These are phyloP conservation scores for Fusarium neocosmosporiellum DNA, from an alignment of 2,329 filamentous ascomycete genomes.

Conservation along the genomic window DNA sequence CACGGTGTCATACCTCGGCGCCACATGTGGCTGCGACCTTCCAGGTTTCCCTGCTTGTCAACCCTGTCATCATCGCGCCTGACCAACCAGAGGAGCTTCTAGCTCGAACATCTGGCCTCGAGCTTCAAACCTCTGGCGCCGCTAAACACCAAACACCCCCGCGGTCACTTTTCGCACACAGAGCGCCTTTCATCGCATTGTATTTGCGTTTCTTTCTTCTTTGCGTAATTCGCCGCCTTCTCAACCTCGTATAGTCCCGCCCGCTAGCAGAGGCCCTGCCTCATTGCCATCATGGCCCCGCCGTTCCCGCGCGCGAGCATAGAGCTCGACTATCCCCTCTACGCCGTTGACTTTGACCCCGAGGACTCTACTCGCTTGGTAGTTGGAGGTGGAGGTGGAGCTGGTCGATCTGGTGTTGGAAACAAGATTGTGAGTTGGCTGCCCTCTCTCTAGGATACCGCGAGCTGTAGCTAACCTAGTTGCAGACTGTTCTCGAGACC, in stretches of 20 bases:
- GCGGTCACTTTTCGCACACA: conserved; percentile 25
- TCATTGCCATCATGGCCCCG: conserved; percentile 48
- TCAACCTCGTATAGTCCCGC: neutral
- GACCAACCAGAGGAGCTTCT: conserved; percentile 37
- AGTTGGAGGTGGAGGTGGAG: conserved; percentile 89
- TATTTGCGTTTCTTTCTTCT: neutral
- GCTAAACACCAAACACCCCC: conserved; percentile 28
- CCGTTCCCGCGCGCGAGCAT: conserved; percentile 67
- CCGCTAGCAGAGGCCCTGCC: conserved; percentile 23
- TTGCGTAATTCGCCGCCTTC: neutral
- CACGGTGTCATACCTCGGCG: conserved; percentile 8
- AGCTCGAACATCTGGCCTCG: conserved; percentile 43
- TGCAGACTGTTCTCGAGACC: conserved; percentile 77
- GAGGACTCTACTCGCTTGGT: conserved; percentile 80
- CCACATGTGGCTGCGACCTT: conserved; percentile 14
- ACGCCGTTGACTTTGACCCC: conserved; percentile 88
- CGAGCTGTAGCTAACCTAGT: conserved; percentile 14
- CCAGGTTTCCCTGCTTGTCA: conserved; percentile 16
- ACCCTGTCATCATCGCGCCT: conserved; percentile 12
- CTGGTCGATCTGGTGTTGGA: conserved; percentile 81
- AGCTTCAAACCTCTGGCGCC: conserved; percentile 16
- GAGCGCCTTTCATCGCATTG: conserved; percentile 8
- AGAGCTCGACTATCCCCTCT: conserved; percentile 84
- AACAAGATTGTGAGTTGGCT: conserved; percentile 80
- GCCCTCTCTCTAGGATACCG: neutral